Evolutionary conservation across 495 filamentous ascomycete genomes (phyloP).

Genomic region (Podospora appendiculata): DNA sequence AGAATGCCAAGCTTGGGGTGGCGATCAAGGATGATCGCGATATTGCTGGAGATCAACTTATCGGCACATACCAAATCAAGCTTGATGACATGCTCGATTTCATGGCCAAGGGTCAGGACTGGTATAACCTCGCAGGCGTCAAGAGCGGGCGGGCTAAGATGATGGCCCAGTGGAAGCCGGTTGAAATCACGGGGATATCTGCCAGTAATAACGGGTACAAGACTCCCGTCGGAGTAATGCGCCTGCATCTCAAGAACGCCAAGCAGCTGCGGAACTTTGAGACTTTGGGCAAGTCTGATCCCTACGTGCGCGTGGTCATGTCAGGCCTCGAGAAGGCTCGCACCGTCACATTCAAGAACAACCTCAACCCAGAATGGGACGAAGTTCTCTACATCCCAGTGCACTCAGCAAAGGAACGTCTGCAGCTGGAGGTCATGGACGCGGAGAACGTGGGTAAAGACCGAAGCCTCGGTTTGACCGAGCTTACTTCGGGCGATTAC

Average conservation of each 20-base stretch:
- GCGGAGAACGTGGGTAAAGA: constrained; percentile 84
- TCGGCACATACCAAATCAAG: constrained; percentile 92
- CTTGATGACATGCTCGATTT: constrained; percentile 85
- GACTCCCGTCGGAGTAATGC: constrained; percentile 88
- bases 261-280: constrained; percentile 84
- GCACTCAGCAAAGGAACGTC: constrained; percentile 74
- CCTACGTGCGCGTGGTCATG: constrained; percentile 80
- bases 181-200: constrained; percentile 65
- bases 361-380: constrained; percentile 92
- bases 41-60: constrained; percentile 67
- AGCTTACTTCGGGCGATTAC: constrained; percentile 71
- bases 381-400: constrained; percentile 93
- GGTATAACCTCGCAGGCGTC: constrained; percentile 80
- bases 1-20: constrained; percentile 78
- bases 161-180: constrained; percentile 89
- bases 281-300: constrained; percentile 92
- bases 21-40: constrained; percentile 94
- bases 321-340: constrained; percentile 83
- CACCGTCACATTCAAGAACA: constrained; percentile 93
- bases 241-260: constrained; percentile 83
- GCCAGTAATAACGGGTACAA: constrained; percentile 81
- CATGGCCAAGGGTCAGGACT: constrained; percentile 88
- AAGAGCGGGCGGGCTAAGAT: constrained; percentile 84
- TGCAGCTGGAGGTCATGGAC: constrained; percentile 94
- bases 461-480: constrained; percentile 70